Conservation (phyloP, 805 yeast species). For the Myxozyma nipponensis region DNA sequence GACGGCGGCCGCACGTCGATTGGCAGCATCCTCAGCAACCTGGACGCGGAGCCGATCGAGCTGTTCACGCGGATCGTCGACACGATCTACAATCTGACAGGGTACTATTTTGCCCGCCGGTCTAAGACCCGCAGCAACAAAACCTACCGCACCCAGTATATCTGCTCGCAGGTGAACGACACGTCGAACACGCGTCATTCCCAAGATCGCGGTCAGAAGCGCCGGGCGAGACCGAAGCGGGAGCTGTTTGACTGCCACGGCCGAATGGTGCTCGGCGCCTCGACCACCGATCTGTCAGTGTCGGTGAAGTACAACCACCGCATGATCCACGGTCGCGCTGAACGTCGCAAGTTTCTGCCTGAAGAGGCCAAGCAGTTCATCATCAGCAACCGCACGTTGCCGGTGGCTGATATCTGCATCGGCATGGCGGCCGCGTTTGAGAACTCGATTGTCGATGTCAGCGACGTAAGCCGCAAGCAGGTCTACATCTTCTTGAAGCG, state of each 20-base stretch:
- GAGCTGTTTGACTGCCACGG: conserved; percentile 23
- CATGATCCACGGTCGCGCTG: conserved; percentile 22
- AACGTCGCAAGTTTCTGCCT: conserved; percentile 21
- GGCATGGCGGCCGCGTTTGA: conserved; percentile 8
- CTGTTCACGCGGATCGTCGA: conserved; percentile 14
- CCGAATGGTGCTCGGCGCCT: conserved; percentile 20
- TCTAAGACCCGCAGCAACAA: conserved; percentile 19
- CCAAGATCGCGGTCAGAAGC: neutral
- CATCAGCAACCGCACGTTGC: conserved; percentile 6
- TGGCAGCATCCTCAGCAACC: conserved; percentile 57
- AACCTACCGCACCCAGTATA: conserved; percentile 22
- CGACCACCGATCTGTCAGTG: conserved; percentile 14
- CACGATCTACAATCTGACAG: conserved; percentile 15
- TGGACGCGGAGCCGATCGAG: conserved; percentile 43
- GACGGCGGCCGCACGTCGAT: conserved; percentile 54
- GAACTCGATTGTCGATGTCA: conserved; percentile 1
- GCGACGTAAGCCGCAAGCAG: conserved; percentile 18
- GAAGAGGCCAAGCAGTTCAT: conserved; percentile 19
- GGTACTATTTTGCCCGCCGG: conserved; percentile 24
- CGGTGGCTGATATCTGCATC: conserved; percentile 14
- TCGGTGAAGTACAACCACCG: conserved; percentile 20
- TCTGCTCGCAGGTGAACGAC: conserved; percentile 26
- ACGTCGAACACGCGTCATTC: conserved; percentile 14
- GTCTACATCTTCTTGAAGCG: conserved; percentile 21
- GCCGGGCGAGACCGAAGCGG: conserved; percentile 7